Percentiles rank a stretch among this genome's conserved stretches.
phyloP scores from a whole-genome alignment of 257 asterid species.

The Plantago ovata region DNA sequence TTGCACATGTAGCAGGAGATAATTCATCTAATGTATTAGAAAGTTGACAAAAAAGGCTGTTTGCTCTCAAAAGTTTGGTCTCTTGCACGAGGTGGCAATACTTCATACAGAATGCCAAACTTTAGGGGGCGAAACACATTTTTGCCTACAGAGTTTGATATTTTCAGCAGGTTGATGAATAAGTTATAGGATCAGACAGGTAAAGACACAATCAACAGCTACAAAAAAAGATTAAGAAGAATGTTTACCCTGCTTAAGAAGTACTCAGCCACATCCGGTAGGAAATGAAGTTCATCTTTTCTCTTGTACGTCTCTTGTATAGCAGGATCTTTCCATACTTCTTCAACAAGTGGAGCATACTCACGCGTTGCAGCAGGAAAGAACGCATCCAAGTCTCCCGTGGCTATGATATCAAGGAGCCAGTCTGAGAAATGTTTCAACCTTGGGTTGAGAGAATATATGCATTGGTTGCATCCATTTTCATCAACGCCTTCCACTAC shows the following conservation, averaged over 20 bases:
- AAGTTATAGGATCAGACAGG: neutral
- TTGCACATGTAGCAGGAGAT: too few relatives aligned
- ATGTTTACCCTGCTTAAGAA: constrained; percentile 73
- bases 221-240: neutral
- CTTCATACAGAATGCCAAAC: too few relatives aligned
- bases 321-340: constrained; percentile 84
- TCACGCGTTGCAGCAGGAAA: constrained; percentile 94
- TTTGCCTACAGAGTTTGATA: too few relatives aligned
- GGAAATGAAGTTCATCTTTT: constrained; percentile 74
- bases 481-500: constrained; percentile 48
- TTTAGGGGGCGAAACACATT: too few relatives aligned
- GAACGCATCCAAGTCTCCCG: constrained; percentile 85
- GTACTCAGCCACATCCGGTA: constrained; percentile 83
- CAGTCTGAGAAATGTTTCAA: constrained; percentile 79
- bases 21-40: neutral
- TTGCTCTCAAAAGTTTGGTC: too few relatives aligned
- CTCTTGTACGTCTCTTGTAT: constrained; percentile 78
- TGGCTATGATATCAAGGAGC: constrained; percentile 85
- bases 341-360: constrained; percentile 88
- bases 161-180: too few relatives aligned
- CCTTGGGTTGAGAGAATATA: constrained; percentile 71
- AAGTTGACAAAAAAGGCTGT: too few relatives aligned
- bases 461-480: constrained; percentile 38
- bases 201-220: neutral
- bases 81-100: too few relatives aligned